Percentiles rank a stretch among this genome's conserved stretches.
Evolutionary conservation across 2,329 filamentous ascomycete genomes (phyloP).

Genomic region (Talaromyces sp.): DNA sequence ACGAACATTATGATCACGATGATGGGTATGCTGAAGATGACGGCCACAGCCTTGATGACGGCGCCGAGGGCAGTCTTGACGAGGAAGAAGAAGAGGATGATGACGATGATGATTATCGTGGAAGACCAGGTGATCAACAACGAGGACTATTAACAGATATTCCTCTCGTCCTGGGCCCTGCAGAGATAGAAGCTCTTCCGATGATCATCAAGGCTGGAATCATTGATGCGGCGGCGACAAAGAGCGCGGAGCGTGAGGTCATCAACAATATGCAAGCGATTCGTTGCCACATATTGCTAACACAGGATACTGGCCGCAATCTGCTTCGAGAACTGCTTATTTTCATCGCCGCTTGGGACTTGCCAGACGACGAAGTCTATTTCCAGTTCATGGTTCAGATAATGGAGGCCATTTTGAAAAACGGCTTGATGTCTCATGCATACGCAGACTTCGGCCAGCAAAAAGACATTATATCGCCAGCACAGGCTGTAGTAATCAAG

Average conservation of each 20-base stretch:
- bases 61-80: slow-evolving; percentile 42
- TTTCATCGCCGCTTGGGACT: slow-evolving; percentile 95
- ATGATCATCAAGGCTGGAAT: slow-evolving; percentile 98
- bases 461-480: slow-evolving; percentile 94
- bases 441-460: slow-evolving; percentile 89
- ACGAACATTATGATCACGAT: slow-evolving; percentile 41
- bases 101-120: slow-evolving; percentile 51
- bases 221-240: slow-evolving; percentile 71
- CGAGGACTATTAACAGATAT: slow-evolving; percentile 88
- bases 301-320: slow-evolving; percentile 85
- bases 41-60: slow-evolving; percentile 40
- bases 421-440: slow-evolving; percentile 83
- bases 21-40: slow-evolving; percentile 42
- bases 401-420: slow-evolving; percentile 86
- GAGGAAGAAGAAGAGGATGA: slow-evolving; percentile 52
- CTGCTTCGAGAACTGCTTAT: slow-evolving; percentile 86
- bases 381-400: slow-evolving; percentile 97
- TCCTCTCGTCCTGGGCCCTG: slow-evolving; percentile 87
- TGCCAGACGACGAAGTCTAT: slow-evolving; percentile 87
- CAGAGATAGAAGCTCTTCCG: slow-evolving; percentile 91
- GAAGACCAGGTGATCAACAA: slow-evolving; percentile 51
- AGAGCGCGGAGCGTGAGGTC: slow-evolving; percentile 59
- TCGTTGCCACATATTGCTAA: slow-evolving; percentile 82
- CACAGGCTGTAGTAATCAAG: slow-evolving; percentile 88
- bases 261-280: slow-evolving; percentile 81